Evolutionary conservation across 305 asterid species (phyloP).

Genomic region (Fraxinus nigra): DNA sequence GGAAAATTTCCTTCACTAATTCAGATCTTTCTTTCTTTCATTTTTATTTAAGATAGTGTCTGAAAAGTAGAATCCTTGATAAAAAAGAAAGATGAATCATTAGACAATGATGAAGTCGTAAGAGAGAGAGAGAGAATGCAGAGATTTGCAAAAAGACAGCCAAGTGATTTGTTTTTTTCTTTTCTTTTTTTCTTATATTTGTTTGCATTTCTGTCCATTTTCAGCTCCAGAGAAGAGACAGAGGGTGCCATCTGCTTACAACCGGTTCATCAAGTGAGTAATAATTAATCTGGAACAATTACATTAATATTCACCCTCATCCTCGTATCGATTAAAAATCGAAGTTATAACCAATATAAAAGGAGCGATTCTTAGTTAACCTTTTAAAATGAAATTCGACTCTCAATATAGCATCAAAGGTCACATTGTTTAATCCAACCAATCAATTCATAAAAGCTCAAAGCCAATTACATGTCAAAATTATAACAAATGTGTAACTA

Average conservation of each 20-base stretch:
- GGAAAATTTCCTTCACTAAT: neutral
- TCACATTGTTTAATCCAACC: neutral
- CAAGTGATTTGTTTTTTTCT: conserved; percentile 29
- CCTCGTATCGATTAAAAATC: neutral
- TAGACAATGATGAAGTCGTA: conserved; percentile 75
- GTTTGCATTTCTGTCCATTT: conserved; percentile 33
- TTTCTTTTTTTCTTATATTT: conserved; percentile 31
- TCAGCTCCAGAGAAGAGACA: conserved; percentile 98
- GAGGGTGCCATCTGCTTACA: conserved; percentile 98
- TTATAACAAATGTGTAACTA: neutral
- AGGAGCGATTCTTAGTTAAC: neutral
- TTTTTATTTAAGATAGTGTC: conserved; percentile 36
- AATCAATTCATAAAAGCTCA: neutral
- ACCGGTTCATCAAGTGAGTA: conserved; percentile 90
- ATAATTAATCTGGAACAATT: neutral
- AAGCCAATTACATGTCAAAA: neutral
- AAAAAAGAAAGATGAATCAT: conserved; percentile 43
- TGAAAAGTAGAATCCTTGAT: conserved; percentile 23
- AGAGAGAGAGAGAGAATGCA: conserved; percentile 16
- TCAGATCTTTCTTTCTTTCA: neutral
- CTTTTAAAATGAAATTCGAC: neutral
- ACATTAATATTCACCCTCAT: neutral
- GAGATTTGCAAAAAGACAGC: conserved; percentile 52
- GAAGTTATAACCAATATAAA: no score
- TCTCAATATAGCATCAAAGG: neutral